Evolutionary conservation across 1,284 basidiomycete genomes (phyloP).

Genomic region (Cerioporus squamosus): DNA sequence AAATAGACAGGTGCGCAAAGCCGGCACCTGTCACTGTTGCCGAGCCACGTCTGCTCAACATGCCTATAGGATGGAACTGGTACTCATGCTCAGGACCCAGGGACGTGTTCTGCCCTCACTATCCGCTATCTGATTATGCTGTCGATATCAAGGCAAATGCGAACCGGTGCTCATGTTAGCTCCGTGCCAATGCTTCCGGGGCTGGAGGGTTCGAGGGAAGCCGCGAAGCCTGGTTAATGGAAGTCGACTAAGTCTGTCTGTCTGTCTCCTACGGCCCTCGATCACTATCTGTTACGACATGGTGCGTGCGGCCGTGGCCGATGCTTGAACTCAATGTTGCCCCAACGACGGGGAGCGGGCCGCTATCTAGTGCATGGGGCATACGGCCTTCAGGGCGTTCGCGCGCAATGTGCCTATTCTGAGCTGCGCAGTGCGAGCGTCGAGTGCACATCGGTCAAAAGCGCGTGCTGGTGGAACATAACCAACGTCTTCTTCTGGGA

Average conservation of each 20-base stretch:
- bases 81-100: background rate
- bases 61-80: background rate
- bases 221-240: background rate
- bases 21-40: slow-evolving; percentile 2
- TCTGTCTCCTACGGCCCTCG: background rate
- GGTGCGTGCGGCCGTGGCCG: too few relatives aligned
- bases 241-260: background rate
- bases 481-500: background rate
- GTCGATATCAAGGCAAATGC: background rate
- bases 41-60: background rate
- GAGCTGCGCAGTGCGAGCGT: slow-evolving; percentile 4
- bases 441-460: background rate
- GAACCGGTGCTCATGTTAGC: background rate
- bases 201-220: background rate
- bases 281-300: background rate
- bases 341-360: too few relatives aligned
- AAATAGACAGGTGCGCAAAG: background rate
- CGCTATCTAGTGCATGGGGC: too few relatives aligned
- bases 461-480: background rate
- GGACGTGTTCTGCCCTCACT: slow-evolving; percentile 3
- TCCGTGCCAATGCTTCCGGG: slow-evolving; percentile 3
- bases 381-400: background rate
- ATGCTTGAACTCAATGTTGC: too few relatives aligned
- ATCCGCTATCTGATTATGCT: slow-evolving; percentile 3
- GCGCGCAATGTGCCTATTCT: background rate